These are phyloP conservation scores for Chrysanthemum makinoi DNA, from an alignment of 129 eudicot genomes.

Conservation along the genomic window DNA sequence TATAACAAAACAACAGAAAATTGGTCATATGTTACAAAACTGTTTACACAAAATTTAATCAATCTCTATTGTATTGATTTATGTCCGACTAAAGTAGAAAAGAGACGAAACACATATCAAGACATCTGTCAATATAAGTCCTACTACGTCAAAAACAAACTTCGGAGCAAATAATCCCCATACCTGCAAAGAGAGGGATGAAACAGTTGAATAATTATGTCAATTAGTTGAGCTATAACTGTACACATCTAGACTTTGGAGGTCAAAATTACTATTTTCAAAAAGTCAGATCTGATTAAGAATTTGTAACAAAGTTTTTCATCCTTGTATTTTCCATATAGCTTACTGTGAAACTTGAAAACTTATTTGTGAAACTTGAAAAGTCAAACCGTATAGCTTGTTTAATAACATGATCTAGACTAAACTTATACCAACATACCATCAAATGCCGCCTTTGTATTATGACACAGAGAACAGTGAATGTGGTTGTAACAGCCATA, in stretches of 20 bases:
- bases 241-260: not conserved
- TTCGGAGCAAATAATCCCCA: conserved; percentile 99
- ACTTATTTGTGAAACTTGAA: not conserved
- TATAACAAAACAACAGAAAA: no score
- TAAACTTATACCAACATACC: conserved; percentile 45
- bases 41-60: no score
- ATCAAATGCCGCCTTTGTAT: conserved; percentile 93
- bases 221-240: not conserved
- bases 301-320: not conserved
- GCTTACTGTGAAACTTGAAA: conserved; percentile 5
- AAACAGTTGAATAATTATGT: not conserved
- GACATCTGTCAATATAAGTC: conserved; percentile 71
- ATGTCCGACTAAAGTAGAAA: conserved; percentile 42
- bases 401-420: not conserved
- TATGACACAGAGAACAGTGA: conserved; percentile 78
- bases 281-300: not conserved
- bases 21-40: no score
- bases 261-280: not conserved
- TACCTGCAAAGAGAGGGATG: conserved; percentile 45
- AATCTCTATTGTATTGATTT: not conserved
- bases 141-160: conserved; percentile 83
- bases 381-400: not conserved
- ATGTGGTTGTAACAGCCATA: conserved; percentile 49
- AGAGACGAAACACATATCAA: conserved; percentile 62
- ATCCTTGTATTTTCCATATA: not conserved